phyloP scores from a whole-genome alignment of 176 grass and related monocot species.

The sorghum (Sorghum bicolor) region Sorghum_bicolor_NCBIv3 NC_012871.2:72011001-72011500 shows the following conservation, averaged over 20 bases:
- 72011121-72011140: not conserved
- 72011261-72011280: not conserved
- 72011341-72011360: not conserved
- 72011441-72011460: not conserved
- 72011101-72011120: not conserved
- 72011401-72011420: not conserved
- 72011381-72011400: not conserved
- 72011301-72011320: not conserved
- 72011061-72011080: not conserved
- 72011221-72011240: not conserved
- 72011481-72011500: not conserved
- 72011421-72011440: not conserved
- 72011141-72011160: not conserved
- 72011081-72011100: not conserved
- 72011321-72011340: not conserved
- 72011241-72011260: not conserved
- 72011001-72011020: not conserved
- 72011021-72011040: not conserved
- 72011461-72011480: not conserved
- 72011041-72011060: not conserved
- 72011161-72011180: not conserved
- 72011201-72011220: not conserved
- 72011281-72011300: not conserved
- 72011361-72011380: not conserved
- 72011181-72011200: not conserved